A percentile compares a stretch with the other conserved stretches of the same genome.
Conservation (phyloP, 148 eudicot genomes). For the Silene uniflora region DNA sequence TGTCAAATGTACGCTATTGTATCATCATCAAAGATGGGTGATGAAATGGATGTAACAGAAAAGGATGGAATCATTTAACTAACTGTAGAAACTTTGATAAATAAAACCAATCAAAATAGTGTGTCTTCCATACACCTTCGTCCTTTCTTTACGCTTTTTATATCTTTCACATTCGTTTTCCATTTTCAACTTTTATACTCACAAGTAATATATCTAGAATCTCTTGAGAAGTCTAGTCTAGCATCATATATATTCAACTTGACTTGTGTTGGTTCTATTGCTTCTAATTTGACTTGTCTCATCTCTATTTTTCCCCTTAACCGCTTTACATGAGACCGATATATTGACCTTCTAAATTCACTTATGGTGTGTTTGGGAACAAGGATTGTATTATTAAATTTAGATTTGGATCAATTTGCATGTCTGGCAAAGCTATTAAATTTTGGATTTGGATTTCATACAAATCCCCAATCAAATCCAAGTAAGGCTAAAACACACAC, state of each 20-base stretch:
- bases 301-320: too few relatives aligned
- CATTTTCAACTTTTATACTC: not conserved
- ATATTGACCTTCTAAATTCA: too few relatives aligned
- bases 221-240: not conserved
- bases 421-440: too few relatives aligned
- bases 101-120: not conserved
- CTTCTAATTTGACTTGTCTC: too few relatives aligned
- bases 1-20: too few relatives aligned
- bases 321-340: too few relatives aligned
- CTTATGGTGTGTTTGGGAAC: too few relatives aligned
- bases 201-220: slow-evolving; percentile 27
- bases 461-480: too few relatives aligned
- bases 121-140: not conserved
- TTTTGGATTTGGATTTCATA: too few relatives aligned
- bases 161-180: not conserved
- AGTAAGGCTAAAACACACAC: too few relatives aligned
- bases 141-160: not conserved
- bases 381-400: too few relatives aligned
- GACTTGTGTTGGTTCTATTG: not conserved
- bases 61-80: not conserved
- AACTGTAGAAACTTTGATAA: slow-evolving; percentile 1
- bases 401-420: too few relatives aligned
- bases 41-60: not conserved
- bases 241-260: not conserved
- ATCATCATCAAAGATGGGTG: not conserved